Evolutionary conservation across 2,329 filamentous ascomycete species (phyloP), one percentile per base, ranked within the genome.

Genomic region (Reticulascus tulasneorum): DNA sequence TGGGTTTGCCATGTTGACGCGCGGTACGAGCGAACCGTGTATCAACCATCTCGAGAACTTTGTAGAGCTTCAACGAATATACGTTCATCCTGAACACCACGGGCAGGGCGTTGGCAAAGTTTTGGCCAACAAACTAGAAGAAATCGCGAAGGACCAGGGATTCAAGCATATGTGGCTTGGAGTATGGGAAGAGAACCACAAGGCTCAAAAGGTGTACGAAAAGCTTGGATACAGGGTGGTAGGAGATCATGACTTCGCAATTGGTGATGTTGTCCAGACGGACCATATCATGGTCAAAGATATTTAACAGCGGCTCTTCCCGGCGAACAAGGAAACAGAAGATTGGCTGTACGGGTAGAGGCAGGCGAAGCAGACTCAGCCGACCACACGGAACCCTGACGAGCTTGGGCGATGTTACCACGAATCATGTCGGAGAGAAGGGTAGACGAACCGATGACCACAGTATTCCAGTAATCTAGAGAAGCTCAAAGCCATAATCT

Each of bases 141-240:
- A 36, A 2, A 47, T 64, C 40, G 64, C 66, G 2, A 48, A 51
- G 29, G 45, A 54, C 5, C 51, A 60, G 19, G 65, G 59, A 0
- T 67, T 59, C 21, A 50, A 46, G 31, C 51, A 60, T 18, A 50
- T 71, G 13, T 72, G 67, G 66, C 47, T 71, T 9, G 67, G 67
- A 0, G 67, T 71, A 9, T 71, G 67, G 67, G 63, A 71, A 33
- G 62, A 68, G 42, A 71, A 70, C 34, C 23, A 35, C 2, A 55
- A 47, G 20, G 66, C 66, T 1, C 52, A 57, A 17, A 54, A 38
- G 22, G 52, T 63, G 5, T 72, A 72, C 46, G 53, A 53, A 38
- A 60, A 54, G 46, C 55, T 59, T 46, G 68, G 67, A 0, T 72
- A 63, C 37, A 40, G 36, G 12, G 47, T 46, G 16, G 56, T 67